Evolutionary conservation across 257 asterid genomes (phyloP), one percentile per base, ranked within the genome.

Genomic region (Salvia miltiorrhiza): DNA sequence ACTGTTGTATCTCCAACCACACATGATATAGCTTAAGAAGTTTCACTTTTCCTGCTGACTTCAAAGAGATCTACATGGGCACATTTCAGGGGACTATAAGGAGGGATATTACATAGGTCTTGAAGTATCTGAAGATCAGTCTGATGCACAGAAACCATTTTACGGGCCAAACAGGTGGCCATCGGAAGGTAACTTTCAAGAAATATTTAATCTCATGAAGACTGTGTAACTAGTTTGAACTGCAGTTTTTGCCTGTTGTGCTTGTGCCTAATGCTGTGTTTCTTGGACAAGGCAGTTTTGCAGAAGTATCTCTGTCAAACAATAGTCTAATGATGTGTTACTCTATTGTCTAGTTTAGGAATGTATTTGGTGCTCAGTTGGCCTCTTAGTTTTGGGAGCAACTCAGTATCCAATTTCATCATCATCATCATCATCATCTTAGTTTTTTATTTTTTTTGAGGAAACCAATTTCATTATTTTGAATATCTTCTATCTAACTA

Each of bases 31-130:
- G 30, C 53, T 21, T 7, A 49, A 45, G 67, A 52, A 20, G 39
- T 16, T 41, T 54, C 44, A 35, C 26, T 17, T 37, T 73, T 47
- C 23, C 12, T 58, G 9, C 55, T 33, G 7, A 41, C n/a, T 57
- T 33, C n/a, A 55, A 65, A 19, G 55, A 30, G 5, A 30, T 30
- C 3, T 30, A 30, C 33, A 6, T 32, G 66, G 56, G 24, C 58
- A 37, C 72, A 73, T 54, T 73, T 45, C 77, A 93, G 99, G 99
- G 72, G 99, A 93, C 55, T 88, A 83, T 63, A 93, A 93, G 78
- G 99, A 93, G 80, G 99, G 99, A 61, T 93, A 83, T 79, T 93
- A 90, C 83, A 86, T 90, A 48, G 99, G 99, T 63, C 48, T 87
- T 58, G 96, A 93, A 84, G 79, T 82, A 56, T 49, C 87, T 13